Evolutionary conservation across 2,329 filamentous ascomycete species (phyloP).

Genomic region (Xylariaceae sp.): DNA sequence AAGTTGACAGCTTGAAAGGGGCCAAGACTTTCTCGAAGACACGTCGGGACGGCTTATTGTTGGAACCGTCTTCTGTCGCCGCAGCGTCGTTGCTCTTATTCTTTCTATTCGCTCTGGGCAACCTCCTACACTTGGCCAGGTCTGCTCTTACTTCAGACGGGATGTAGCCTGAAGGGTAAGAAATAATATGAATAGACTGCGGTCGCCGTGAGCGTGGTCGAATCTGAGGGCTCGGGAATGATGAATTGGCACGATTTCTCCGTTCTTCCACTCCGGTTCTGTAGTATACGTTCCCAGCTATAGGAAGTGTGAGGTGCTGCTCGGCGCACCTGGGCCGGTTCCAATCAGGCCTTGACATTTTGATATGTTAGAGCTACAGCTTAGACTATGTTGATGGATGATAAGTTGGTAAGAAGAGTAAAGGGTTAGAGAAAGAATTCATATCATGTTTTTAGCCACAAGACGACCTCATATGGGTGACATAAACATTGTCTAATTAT

Average conservation of each 20-base stretch:
- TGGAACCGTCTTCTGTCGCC: slow-evolving; percentile 25
- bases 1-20: slow-evolving; percentile 40
- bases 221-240: slow-evolving; percentile 51
- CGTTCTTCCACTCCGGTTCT: slow-evolving; percentile 37
- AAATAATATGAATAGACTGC: slow-evolving; percentile 60
- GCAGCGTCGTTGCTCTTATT: slow-evolving; percentile 29
- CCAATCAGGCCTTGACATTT: slow-evolving; percentile 38
- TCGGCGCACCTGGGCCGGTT: slow-evolving; percentile 25
- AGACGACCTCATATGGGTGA: slow-evolving; percentile 8
- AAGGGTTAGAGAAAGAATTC: slow-evolving; percentile 15
- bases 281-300: slow-evolving; percentile 40
- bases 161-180: slow-evolving; percentile 51
- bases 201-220: slow-evolving; percentile 57
- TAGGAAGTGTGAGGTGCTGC: slow-evolving; percentile 30
- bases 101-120: slow-evolving; percentile 31
- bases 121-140: slow-evolving; percentile 38
- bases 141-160: slow-evolving; percentile 52
- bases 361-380: slow-evolving; percentile 35
- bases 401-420: background rate
- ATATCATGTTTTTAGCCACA: slow-evolving; percentile 15
- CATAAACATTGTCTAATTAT: background rate
- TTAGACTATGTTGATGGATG: background rate
- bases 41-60: slow-evolving; percentile 41
- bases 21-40: slow-evolving; percentile 45
- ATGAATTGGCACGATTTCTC: slow-evolving; percentile 32